Conservation (phyloP, 495 filamentous ascomycete genomes). For the Penicillium fimorum region DNA sequence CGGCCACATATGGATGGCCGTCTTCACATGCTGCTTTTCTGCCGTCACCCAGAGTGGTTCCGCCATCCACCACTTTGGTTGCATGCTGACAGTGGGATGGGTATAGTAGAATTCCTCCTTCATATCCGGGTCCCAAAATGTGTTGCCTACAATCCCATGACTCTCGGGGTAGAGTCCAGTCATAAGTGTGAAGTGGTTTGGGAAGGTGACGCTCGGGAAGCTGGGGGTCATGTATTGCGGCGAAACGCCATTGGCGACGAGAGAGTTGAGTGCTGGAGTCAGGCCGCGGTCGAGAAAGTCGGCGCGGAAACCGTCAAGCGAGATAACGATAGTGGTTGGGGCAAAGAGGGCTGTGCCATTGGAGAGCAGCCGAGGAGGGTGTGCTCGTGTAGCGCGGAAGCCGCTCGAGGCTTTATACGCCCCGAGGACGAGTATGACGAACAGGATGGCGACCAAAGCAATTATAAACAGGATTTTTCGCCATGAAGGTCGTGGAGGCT, state of each 20-base stretch:
- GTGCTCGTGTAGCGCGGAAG: conserved; percentile 28
- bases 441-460: conserved; percentile 44
- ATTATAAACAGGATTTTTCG: conserved; percentile 35
- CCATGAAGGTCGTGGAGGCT: conserved; percentile 30
- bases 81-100: conserved; percentile 65
- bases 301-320: conserved; percentile 94
- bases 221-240: conserved; percentile 88
- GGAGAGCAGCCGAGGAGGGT: conserved; percentile 28
- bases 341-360: conserved; percentile 79
- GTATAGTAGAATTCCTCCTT: conserved; percentile 86
- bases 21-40: conserved; percentile 69
- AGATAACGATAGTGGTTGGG: conserved; percentile 91
- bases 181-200: conserved; percentile 93
- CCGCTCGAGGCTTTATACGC: conserved; percentile 53
- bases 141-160: conserved; percentile 92
- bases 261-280: conserved; percentile 76
- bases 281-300: conserved; percentile 84
- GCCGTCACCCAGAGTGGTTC: conserved; percentile 94
- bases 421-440: conserved; percentile 52
- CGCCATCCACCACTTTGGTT: conserved; percentile 88
- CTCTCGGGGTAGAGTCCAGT: conserved; percentile 91
- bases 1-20: conserved; percentile 98
- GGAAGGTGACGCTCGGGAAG: conserved; percentile 96
- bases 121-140: conserved; percentile 80
- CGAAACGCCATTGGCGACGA: conserved; percentile 81